These are phyloP conservation scores for Phoma herbarum DNA, from an alignment of 2,329 filamentous ascomycete genomes.

Conservation along the genomic window DNA sequence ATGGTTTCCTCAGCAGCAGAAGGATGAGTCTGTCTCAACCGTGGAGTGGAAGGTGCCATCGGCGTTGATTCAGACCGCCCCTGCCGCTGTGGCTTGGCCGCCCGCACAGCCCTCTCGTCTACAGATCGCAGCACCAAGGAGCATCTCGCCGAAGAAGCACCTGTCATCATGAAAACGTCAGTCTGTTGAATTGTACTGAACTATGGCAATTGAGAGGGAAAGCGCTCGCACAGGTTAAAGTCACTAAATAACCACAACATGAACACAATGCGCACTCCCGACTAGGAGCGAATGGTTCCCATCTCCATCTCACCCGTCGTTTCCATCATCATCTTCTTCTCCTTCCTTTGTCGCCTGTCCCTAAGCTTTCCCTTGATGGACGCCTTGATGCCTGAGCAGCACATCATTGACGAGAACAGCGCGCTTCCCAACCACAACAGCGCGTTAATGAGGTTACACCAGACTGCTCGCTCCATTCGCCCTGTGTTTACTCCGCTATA, in stretches of 20 bases:
- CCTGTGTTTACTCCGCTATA: constrained; percentile 24
- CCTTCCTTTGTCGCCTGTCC: constrained; percentile 13
- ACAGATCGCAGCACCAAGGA: background rate
- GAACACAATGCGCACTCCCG: background rate
- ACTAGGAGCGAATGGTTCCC: constrained; percentile 10
- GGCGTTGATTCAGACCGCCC: background rate
- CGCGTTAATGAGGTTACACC: constrained; percentile 36
- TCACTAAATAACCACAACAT: background rate
- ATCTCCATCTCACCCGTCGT: constrained; percentile 20
- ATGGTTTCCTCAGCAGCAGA: constrained; percentile 1
- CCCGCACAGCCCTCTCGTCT: constrained; percentile 5
- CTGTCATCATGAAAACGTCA: background rate
- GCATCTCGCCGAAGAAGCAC: background rate
- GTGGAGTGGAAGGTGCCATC: constrained; percentile 2
- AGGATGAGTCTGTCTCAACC: constrained; percentile 7
- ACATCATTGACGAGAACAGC: constrained; percentile 37
- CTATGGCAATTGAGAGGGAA: background rate
- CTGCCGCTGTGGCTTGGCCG: too few species aligned
- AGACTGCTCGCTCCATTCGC: constrained; percentile 33
- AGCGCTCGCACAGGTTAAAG: background rate
- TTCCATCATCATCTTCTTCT: constrained; percentile 1
- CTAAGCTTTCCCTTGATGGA: constrained; percentile 28
- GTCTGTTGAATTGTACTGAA: background rate
- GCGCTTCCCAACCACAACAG: constrained; percentile 37
- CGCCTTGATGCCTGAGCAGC: constrained; percentile 34